These are phyloP conservation scores for Xerocomellus chrysenteron DNA, from an alignment of 768 basidiomycete genomes.

Conservation along the genomic window DNA sequence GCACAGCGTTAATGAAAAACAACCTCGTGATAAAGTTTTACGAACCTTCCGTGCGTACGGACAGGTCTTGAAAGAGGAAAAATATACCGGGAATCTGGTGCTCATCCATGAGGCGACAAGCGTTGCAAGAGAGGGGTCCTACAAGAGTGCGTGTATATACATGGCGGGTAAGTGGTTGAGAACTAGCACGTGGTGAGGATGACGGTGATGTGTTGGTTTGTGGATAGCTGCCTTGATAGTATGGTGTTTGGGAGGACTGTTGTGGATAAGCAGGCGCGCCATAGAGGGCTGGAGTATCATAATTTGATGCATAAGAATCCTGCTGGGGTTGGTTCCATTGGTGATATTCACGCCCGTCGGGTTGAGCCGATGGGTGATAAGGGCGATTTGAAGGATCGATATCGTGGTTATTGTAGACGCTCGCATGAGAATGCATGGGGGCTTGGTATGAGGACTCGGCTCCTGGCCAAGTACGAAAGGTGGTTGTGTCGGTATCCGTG, in stretches of 20 bases:
- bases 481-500: conserved; percentile 30
- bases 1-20: conserved; percentile 21
- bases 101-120: conserved; percentile 80
- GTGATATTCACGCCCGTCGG: conserved; percentile 39
- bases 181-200: conserved; percentile 30
- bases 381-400: conserved; percentile 42
- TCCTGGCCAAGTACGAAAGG: conserved; percentile 55
- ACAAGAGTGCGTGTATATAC: conserved; percentile 86
- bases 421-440: conserved; percentile 23
- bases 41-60: conserved; percentile 88
- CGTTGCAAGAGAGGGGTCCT: conserved; percentile 85
- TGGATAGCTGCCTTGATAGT: conserved; percentile 28
- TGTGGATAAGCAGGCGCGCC: conserved; percentile 27
- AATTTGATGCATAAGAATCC: conserved; percentile 25
- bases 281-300: conserved; percentile 24
- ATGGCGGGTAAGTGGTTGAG: conserved; percentile 57
- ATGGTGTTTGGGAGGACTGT: conserved; percentile 30
- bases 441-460: conserved; percentile 38
- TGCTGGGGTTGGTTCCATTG: conserved; percentile 30
- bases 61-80: conserved; percentile 94
- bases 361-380: conserved; percentile 33
- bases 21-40: conserved; percentile 26
- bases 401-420: conserved; percentile 28
- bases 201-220: conserved; percentile 25
- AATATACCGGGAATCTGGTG: conserved; percentile 86